Percentiles rank a stretch among this genome's conserved stretches.
Conservation (phyloP, 805 yeast genomes). For the Candida fluviatilis region DNA sequence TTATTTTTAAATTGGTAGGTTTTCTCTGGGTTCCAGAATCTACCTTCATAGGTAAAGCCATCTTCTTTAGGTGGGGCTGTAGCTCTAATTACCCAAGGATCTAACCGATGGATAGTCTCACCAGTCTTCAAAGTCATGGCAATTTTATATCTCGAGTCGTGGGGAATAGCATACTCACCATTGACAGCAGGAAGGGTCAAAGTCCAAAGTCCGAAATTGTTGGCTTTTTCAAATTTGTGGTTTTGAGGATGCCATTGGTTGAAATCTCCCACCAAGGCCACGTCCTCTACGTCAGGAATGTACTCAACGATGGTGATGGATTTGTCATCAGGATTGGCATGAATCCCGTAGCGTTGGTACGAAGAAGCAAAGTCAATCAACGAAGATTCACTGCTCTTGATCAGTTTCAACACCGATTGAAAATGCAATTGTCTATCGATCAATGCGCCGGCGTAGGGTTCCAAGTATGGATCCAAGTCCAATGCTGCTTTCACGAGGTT, state of each 20-base stretch:
- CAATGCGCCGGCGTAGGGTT: constrained; percentile 68
- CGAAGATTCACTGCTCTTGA: constrained; percentile 54
- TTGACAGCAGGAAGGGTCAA: constrained; percentile 53
- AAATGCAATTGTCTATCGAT: constrained; percentile 65
- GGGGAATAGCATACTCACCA: constrained; percentile 67
- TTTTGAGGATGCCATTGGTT: constrained; percentile 68
- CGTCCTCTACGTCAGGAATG: constrained; percentile 81
- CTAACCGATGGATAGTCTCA: constrained; percentile 70
- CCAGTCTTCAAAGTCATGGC: constrained; percentile 64
- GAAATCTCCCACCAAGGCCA: constrained; percentile 87
- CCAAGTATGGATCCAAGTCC: constrained; percentile 79
- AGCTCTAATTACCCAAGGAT: constrained; percentile 86
- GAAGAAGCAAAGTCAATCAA: constrained; percentile 70
- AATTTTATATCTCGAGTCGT: constrained; percentile 75
- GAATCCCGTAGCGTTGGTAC: constrained; percentile 74
- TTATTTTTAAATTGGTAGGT: constrained; percentile 57
- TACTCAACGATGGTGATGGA: constrained; percentile 71
- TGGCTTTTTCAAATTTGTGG: constrained; percentile 50
- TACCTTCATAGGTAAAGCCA: constrained; percentile 64
- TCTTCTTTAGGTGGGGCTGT: constrained; percentile 55
- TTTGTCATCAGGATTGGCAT: constrained; percentile 48
- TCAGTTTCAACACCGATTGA: constrained; percentile 53
- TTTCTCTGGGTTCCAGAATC: constrained; percentile 72
- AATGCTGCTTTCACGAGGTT: constrained; percentile 51
- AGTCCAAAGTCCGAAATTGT: constrained; percentile 69